Conservation (phyloP, 768 basidiomycete species). For the Mycena crocata region DNA sequence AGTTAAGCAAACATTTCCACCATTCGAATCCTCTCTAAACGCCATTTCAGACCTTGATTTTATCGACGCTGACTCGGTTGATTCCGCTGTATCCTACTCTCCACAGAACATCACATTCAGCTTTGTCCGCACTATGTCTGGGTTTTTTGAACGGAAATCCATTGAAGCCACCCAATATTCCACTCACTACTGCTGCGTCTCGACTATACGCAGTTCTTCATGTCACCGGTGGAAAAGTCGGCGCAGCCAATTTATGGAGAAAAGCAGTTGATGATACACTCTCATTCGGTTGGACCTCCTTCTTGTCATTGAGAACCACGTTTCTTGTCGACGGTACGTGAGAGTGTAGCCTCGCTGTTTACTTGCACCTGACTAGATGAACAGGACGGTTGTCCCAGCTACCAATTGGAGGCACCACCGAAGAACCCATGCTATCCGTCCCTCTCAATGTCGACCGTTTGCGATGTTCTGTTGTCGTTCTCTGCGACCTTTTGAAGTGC, state of each 20-base stretch:
- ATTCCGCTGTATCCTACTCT: constrained; percentile 76
- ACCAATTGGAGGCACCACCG: constrained; percentile 32
- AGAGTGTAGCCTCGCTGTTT: constrained; percentile 1
- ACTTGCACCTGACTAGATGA: background rate
- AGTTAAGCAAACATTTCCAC: constrained; percentile 51
- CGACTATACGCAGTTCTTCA: constrained; percentile 72
- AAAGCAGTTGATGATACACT: constrained; percentile 80
- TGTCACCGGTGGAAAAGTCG: constrained; percentile 83
- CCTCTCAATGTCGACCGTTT: constrained; percentile 74
- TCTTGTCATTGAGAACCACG: constrained; percentile 68
- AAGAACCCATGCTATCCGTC: constrained; percentile 61
- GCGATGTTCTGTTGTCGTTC: constrained; percentile 60
- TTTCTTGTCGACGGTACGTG: constrained; percentile 60
- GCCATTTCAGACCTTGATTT: constrained; percentile 53
- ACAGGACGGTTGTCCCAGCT: constrained; percentile 27
- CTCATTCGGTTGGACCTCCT: constrained; percentile 72
- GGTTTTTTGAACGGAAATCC: constrained; percentile 67
- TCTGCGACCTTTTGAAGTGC: constrained; percentile 70
- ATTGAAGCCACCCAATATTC: constrained; percentile 52
- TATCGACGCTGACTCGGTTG: constrained; percentile 65
- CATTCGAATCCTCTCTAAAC: constrained; percentile 5
- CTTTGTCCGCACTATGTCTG: constrained; percentile 65
- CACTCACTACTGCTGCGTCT: constrained; percentile 61
- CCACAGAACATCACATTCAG: constrained; percentile 64
- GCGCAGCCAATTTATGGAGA: constrained; percentile 77